phyloP scores from a whole-genome alignment of 306 rosid species.

The Rosa persica region DNA sequence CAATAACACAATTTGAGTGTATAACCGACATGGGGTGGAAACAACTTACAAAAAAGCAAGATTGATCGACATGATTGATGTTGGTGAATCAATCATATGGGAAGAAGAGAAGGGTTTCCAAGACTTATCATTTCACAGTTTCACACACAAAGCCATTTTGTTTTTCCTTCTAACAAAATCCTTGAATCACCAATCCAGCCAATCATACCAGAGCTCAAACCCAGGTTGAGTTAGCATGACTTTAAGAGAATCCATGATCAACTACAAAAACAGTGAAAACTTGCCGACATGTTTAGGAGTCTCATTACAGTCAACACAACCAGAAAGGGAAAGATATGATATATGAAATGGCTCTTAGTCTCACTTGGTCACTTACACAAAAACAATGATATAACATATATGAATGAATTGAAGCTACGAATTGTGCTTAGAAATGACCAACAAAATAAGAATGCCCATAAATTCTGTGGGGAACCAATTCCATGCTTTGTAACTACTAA shows the following conservation, averaged over 20 bases:
- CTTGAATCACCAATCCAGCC: not conserved
- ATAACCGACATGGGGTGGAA: not conserved
- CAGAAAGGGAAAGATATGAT: not conserved
- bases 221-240: slow-evolving; percentile 1
- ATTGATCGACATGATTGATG: not conserved
- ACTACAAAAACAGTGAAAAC: not conserved
- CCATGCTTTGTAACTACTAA: not conserved
- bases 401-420: not conserved
- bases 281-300: slow-evolving; percentile 13
- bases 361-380: not conserved
- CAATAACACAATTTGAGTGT: not conserved
- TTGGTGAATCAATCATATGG: not conserved
- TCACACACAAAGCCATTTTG: not conserved
- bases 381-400: not conserved
- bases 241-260: too few relatives aligned
- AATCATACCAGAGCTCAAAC: slow-evolving; percentile 7
- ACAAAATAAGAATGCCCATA: slow-evolving; percentile 7
- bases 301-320: not conserved
- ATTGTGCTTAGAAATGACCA: not conserved
- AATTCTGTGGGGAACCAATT: slow-evolving; percentile 14
- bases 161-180: not conserved
- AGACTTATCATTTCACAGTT: slow-evolving; percentile 9
- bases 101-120: not conserved
- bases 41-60: not conserved
- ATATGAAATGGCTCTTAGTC: not conserved